These are phyloP conservation scores for Xylaria sp. DNA, from an alignment of 2,329 filamentous ascomycete species.

Conservation along the genomic window DNA sequence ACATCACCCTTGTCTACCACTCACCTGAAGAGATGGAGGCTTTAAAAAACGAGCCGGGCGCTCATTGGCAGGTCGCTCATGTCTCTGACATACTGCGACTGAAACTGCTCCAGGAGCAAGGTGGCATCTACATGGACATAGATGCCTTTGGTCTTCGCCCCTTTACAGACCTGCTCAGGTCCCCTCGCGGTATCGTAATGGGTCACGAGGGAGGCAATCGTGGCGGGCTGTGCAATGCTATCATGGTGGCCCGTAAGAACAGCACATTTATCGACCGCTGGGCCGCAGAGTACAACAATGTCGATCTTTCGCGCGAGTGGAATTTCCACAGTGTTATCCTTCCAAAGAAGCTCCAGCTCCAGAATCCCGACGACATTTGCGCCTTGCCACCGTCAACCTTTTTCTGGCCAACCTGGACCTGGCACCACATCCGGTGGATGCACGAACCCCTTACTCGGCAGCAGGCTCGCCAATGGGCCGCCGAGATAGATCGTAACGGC, in stretches of 20 bases:
- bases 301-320: slow-evolving; percentile 51
- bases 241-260: slow-evolving; percentile 52
- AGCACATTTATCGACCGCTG: slow-evolving; percentile 52
- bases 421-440: slow-evolving; percentile 54
- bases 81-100: slow-evolving; percentile 53
- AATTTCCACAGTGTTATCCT: slow-evolving; percentile 54
- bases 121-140: slow-evolving; percentile 53
- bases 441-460: slow-evolving; percentile 48
- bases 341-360: slow-evolving; percentile 48
- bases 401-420: slow-evolving; percentile 57
- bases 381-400: slow-evolving; percentile 52
- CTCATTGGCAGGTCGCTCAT: slow-evolving; percentile 50
- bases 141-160: slow-evolving; percentile 52
- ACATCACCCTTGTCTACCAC: slow-evolving; percentile 52
- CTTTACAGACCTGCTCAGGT: slow-evolving; percentile 48
- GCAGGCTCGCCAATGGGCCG: slow-evolving; percentile 48
- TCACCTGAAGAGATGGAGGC: slow-evolving; percentile 47
- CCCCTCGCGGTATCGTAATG: slow-evolving; percentile 49
- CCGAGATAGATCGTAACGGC: slow-evolving; percentile 48
- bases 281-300: slow-evolving; percentile 50
- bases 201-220: slow-evolving; percentile 54
- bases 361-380: slow-evolving; percentile 51
- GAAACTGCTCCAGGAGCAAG: slow-evolving; percentile 50
- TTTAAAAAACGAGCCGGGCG: slow-evolving; percentile 46
- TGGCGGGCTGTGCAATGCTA: slow-evolving; percentile 53